Evolutionary conservation across 805 yeast genomes (phyloP), one percentile per base, ranked within the genome.

Genomic region (Hanseniaspora vineae): DNA sequence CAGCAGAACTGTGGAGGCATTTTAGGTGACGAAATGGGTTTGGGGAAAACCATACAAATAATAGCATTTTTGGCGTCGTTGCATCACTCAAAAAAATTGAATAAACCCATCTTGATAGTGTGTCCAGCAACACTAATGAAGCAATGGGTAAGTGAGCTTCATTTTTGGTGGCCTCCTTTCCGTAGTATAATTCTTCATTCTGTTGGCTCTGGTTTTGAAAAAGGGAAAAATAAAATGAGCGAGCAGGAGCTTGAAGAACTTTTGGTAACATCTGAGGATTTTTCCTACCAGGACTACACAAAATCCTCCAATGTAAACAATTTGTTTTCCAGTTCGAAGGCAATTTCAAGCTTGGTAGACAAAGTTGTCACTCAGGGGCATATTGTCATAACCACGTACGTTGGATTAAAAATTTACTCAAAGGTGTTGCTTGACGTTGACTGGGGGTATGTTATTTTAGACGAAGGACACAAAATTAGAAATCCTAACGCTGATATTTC

Each of bases 131-230:
- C 98, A 0, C 97, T 92, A 0, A 68, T 92, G 72, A 83, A 79
- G 51, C 98, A 92, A 59, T 92, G 98, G 98, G 90, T 87, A n/a
- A 82, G 81, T 52, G 98, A 92, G 63, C 77, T 92, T 44, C 97
- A 90, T 56, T 76, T 81, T 45, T 92, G 98, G 98, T 92, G 97
- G 97, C 97, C 97, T 2, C 87, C 97, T 0, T 70, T 92, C 29
- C 65, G 98, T 51, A 78, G 88, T 4, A 78, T 85, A 4, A 86
- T 92, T 44, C 65, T 92, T 32, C 98, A 92, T 61, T 81, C 96
- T 1, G 92, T 88, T 44, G 98, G 98, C 0, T 69, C 87, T 0
- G 97, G 96, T 0, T 81, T 90, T 89, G 58, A 62, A 12, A 56
- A 63, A 1, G 61, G 54, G 12, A 57, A 58, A 43, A 61, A 55